Conservation (phyloP, 108 stramenopile species). For the Schizochytrium sp. region DNA sequence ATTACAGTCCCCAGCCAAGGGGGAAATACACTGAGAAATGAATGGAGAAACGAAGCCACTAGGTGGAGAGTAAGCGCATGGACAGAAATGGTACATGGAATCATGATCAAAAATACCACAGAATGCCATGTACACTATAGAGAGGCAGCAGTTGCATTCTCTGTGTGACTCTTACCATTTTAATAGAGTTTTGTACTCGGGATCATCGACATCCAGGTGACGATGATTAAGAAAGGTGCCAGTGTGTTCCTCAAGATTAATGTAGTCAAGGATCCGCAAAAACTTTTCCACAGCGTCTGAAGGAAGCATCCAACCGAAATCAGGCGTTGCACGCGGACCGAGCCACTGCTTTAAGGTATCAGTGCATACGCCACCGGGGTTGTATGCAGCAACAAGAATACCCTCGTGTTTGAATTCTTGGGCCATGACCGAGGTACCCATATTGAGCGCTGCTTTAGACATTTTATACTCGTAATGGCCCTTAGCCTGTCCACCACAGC, state of each 20-base stretch:
- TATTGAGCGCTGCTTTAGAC: conserved; percentile 17
- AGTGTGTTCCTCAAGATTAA: not conserved
- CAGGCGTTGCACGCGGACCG: conserved; percentile 18
- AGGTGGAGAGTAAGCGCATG: too few species aligned
- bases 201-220: not conserved
- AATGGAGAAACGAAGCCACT: too few species aligned
- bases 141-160: not conserved
- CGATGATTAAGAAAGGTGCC: conserved; percentile 1
- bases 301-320: conserved; percentile 1
- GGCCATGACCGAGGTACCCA: conserved; percentile 29
- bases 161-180: not conserved
- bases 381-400: conserved; percentile 6
- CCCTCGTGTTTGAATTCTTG: not conserved
- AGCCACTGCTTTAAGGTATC: conserved; percentile 15
- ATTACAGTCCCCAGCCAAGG: too few species aligned
- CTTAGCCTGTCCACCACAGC: conserved; percentile 29
- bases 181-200: conserved; percentile 8
- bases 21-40: too few species aligned
- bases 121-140: too few species aligned
- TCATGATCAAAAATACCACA: too few species aligned
- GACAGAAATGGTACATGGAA: too few species aligned
- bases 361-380: conserved; percentile 33
- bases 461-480: conserved; percentile 48
- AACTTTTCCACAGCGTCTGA: conserved; percentile 6
- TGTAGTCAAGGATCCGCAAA: not conserved